phyloP scores from a whole-genome alignment of 2,329 filamentous ascomycete species.

The Tolypocladium ovalisporum region DNA sequence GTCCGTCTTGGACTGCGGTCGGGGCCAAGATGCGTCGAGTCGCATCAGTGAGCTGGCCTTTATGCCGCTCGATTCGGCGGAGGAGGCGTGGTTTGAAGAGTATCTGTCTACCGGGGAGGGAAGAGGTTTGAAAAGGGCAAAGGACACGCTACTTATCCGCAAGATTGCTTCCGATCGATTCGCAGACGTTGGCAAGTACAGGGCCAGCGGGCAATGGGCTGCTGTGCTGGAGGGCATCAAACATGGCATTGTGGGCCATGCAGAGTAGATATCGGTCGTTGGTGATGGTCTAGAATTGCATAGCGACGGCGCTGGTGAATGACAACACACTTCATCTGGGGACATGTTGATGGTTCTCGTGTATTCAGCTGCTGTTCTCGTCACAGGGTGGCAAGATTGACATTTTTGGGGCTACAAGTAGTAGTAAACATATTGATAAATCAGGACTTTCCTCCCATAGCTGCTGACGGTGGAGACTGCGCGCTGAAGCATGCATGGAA shows the following conservation, averaged over 20 bases:
- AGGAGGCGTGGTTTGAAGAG: conserved; percentile 66
- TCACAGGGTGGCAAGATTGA: no score
- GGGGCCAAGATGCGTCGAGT: conserved; percentile 31
- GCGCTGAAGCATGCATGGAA: no score
- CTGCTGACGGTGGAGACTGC: no score
- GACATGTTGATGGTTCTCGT: background rate
- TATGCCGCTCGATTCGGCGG: conserved; percentile 57
- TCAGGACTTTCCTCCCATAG: no score
- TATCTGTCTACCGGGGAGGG: conserved; percentile 56
- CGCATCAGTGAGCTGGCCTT: conserved; percentile 60
- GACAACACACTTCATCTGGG: background rate
- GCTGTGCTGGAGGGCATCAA: conserved; percentile 41
- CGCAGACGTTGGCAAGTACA: conserved; percentile 32
- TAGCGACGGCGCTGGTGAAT: conserved; percentile 3
- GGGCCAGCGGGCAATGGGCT: conserved; percentile 34
- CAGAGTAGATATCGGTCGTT: conserved; percentile 8
- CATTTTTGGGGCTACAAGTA: no score
- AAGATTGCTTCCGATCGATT: conserved; percentile 57
- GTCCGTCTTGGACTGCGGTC: conserved; percentile 37
- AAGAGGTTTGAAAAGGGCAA: conserved; percentile 51
- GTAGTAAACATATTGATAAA: no score
- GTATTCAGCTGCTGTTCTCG: background rate
- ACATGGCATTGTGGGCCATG: conserved; percentile 26
- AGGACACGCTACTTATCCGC: conserved; percentile 65
- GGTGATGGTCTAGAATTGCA: background rate